Conservation (phyloP, 345 rosid genomes). For the Excoecaria cochinchinensis region DNA sequence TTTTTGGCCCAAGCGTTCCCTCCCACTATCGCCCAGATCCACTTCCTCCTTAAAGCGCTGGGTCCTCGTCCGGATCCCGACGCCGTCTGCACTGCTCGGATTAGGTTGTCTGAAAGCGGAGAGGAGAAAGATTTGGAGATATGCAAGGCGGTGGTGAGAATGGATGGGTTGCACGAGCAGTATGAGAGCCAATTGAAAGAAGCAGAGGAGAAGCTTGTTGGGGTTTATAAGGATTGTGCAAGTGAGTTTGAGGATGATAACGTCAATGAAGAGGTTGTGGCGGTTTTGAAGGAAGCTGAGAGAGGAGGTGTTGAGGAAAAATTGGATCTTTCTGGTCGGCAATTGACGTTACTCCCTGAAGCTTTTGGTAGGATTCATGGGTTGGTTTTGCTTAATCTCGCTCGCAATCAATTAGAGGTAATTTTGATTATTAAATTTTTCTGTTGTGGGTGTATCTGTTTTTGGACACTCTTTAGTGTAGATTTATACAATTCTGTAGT, state of each 20-base stretch:
- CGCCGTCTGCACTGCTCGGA: constrained; percentile 18
- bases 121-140: constrained; percentile 11
- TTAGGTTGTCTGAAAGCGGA: constrained; percentile 13
- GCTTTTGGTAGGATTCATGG: constrained; percentile 22
- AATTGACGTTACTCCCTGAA: constrained; percentile 29
- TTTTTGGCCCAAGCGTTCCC: constrained; percentile 14
- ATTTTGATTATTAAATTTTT: neutral
- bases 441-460: neutral
- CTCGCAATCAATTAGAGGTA: constrained; percentile 28
- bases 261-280: constrained; percentile 15
- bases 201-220: constrained; percentile 22
- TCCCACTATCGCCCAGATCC: constrained; percentile 6
- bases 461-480: neutral
- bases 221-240: constrained; percentile 16
- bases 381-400: constrained; percentile 24
- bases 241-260: constrained; percentile 5
- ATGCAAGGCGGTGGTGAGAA: constrained; percentile 24
- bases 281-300: constrained; percentile 11
- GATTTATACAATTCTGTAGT: too few relatives aligned
- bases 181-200: constrained; percentile 16
- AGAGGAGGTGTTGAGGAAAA: constrained; percentile 24
- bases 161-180: constrained; percentile 25
- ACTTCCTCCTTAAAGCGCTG: constrained; percentile 3
- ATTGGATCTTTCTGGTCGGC: constrained; percentile 25
- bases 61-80: constrained; percentile 25